A percentile compares a stretch with the other conserved stretches of the same genome.
phyloP scores from a whole-genome alignment of 1,284 basidiomycete species.

The Chiua sp. region DNA sequence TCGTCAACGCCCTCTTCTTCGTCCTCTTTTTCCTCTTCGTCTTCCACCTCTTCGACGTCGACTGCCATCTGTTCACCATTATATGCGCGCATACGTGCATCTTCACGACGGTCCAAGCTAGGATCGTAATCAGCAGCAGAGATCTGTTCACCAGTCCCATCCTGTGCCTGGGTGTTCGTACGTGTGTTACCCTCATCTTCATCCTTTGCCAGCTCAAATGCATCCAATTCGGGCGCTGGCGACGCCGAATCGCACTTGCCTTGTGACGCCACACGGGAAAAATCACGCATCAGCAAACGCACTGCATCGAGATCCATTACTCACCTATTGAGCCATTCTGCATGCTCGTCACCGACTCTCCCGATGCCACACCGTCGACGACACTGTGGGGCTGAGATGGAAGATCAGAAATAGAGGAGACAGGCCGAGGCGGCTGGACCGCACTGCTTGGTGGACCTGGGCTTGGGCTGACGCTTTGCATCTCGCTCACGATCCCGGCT shows the following conservation, averaged over 20 bases:
- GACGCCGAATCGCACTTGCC: constrained; percentile 59
- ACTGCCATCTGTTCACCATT: constrained; percentile 43
- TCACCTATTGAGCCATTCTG: constrained; percentile 35
- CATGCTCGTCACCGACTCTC: constrained; percentile 12
- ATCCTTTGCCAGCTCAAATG: constrained; percentile 67
- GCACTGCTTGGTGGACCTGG: constrained; percentile 70
- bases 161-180: constrained; percentile 46
- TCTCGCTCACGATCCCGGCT: constrained; percentile 51
- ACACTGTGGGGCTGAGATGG: constrained; percentile 58
- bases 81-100: constrained; percentile 74
- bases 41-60: constrained; percentile 64
- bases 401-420: constrained; percentile 63
- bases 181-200: constrained; percentile 53
- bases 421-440: constrained; percentile 40
- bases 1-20: constrained; percentile 70
- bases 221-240: constrained; percentile 52
- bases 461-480: constrained; percentile 52
- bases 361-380: constrained; percentile 34
- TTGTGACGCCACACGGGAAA: constrained; percentile 16
- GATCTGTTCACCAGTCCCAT: constrained; percentile 68
- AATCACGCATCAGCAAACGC: constrained; percentile 4
- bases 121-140: constrained; percentile 96
- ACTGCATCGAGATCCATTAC: constrained; percentile 17
- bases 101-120: constrained; percentile 81
- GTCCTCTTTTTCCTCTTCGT: constrained; percentile 81